A percentile compares a stretch with the other conserved stretches of the same genome.
These are phyloP conservation scores for Aspergillus wentii DNA, from an alignment of 495 filamentous ascomycete genomes.

Conservation along the genomic window DNA sequence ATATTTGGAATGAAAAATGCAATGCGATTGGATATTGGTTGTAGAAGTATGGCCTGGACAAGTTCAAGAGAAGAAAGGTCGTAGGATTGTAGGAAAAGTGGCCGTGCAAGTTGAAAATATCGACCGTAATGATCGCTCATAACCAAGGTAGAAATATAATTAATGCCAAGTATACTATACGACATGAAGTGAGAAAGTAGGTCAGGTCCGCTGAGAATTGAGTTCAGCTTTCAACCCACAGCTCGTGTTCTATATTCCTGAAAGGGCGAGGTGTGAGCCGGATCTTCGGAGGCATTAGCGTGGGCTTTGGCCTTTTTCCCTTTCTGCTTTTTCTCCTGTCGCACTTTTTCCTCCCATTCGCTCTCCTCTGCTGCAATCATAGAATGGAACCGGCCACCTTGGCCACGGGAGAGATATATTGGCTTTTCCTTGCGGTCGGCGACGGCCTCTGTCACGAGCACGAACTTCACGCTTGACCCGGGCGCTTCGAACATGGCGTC, in stretches of 20 bases:
- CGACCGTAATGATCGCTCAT: too few species aligned
- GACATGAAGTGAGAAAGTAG: too few species aligned
- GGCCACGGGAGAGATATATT: constrained; percentile 57
- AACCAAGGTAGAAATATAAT: too few species aligned
- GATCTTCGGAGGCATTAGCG: constrained; percentile 17
- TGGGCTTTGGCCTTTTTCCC: constrained; percentile 22
- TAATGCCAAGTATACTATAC: too few species aligned
- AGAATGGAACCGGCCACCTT: constrained; percentile 53
- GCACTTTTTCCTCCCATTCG: constrained; percentile 49
- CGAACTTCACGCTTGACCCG: constrained; percentile 60
- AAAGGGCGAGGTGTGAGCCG: constrained; percentile 36
- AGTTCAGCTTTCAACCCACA: too few species aligned
- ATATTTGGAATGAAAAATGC: too few species aligned
- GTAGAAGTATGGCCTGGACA: too few species aligned
- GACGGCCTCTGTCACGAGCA: constrained; percentile 72
- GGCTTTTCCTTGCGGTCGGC: constrained; percentile 59
- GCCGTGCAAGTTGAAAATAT: too few species aligned
- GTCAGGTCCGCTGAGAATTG: too few species aligned
- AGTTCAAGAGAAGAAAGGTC: too few species aligned
- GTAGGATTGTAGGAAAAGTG: too few species aligned
- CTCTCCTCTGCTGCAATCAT: constrained; percentile 60
- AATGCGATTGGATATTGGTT: too few species aligned
- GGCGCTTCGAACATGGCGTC: constrained; percentile 93
- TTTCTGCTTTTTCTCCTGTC: constrained; percentile 25
- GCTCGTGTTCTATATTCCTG: constrained; percentile 49